These are phyloP conservation scores for Nepenthes alata DNA, from an alignment of 179 eudicot genomes.

Conservation along the genomic window DNA sequence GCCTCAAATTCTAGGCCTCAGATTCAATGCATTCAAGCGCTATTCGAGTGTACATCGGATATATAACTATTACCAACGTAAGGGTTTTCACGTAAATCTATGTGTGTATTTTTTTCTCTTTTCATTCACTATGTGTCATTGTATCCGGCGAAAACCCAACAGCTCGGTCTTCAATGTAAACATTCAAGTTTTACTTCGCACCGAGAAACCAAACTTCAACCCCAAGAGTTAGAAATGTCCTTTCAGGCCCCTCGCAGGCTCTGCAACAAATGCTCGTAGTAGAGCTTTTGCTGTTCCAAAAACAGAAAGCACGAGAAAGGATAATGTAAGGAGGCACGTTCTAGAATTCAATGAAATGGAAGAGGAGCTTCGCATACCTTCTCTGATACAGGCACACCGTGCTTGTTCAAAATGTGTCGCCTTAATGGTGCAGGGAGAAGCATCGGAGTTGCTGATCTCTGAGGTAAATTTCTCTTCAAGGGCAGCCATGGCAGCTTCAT, in stretches of 20 bases:
- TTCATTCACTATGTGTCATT: too few relatives aligned
- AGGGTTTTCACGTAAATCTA: too few relatives aligned
- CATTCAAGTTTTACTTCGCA: too few relatives aligned
- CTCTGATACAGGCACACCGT: slow-evolving; percentile 58
- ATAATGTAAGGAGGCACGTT: background rate
- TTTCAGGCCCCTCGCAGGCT: slow-evolving; percentile 26
- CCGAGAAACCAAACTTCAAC: too few relatives aligned
- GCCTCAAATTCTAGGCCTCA: too few relatives aligned
- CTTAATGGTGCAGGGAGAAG: slow-evolving; percentile 29
- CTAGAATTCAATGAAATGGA: background rate
- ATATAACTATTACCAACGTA: too few relatives aligned
- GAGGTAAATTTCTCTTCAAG: slow-evolving; percentile 33
- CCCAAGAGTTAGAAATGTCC: too few relatives aligned
- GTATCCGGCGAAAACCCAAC: too few relatives aligned
- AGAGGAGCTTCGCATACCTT: slow-evolving; percentile 24
- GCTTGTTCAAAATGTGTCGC: slow-evolving; percentile 51
- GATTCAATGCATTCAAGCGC: too few relatives aligned
- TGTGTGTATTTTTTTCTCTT: too few relatives aligned
- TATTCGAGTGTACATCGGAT: too few relatives aligned
- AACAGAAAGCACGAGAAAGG: background rate
- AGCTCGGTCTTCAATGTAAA: too few relatives aligned
- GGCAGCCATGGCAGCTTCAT: slow-evolving; percentile 64
- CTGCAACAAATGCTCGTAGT: slow-evolving; percentile 27
- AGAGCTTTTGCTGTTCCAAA: slow-evolving; percentile 35
- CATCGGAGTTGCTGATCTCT: slow-evolving; percentile 8